Evolutionary conservation across 352 stramenopile genomes (phyloP).

Genomic region (Phytophthora uliginosa): DNA sequence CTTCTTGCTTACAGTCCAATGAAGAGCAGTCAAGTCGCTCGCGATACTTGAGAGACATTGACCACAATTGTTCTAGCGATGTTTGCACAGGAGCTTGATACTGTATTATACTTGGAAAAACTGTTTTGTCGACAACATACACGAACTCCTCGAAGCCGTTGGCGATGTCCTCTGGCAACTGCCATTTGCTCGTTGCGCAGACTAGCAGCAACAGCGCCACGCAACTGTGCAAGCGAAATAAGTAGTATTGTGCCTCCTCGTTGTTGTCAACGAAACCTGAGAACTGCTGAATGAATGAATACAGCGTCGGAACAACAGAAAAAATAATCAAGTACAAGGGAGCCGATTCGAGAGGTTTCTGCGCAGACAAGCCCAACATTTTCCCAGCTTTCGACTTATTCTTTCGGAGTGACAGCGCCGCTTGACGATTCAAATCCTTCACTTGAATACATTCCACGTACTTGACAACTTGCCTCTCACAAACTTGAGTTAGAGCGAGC

Average conservation of each 20-base stretch:
- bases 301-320: constrained; percentile 51
- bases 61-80: constrained; percentile 40
- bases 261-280: constrained; percentile 49
- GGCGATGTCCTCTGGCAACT: constrained; percentile 33
- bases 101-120: constrained; percentile 35
- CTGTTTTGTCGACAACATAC: constrained; percentile 57
- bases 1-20: constrained; percentile 30
- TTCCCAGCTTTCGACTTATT: constrained; percentile 48
- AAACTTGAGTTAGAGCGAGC: constrained; percentile 37
- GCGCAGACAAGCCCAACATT: constrained; percentile 30
- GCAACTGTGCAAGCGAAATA: constrained; percentile 39
- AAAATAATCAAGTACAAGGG: constrained; percentile 54
- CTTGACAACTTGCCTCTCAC: constrained; percentile 40
- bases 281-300: constrained; percentile 70
- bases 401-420: constrained; percentile 58
- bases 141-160: constrained; percentile 55
- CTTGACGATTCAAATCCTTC: constrained; percentile 57
- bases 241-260: constrained; percentile 34
- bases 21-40: constrained; percentile 39
- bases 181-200: constrained; percentile 46
- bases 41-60: constrained; percentile 28
- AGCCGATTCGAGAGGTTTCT: constrained; percentile 44
- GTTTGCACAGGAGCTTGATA: constrained; percentile 16
- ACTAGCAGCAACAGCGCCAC: constrained; percentile 49
- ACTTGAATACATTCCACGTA: constrained; percentile 53